A percentile compares a stretch with the other conserved stretches of the same genome.
phyloP scores from a whole-genome alignment of 345 rosid species.

The Xanthoceras sorbifolium region DNA sequence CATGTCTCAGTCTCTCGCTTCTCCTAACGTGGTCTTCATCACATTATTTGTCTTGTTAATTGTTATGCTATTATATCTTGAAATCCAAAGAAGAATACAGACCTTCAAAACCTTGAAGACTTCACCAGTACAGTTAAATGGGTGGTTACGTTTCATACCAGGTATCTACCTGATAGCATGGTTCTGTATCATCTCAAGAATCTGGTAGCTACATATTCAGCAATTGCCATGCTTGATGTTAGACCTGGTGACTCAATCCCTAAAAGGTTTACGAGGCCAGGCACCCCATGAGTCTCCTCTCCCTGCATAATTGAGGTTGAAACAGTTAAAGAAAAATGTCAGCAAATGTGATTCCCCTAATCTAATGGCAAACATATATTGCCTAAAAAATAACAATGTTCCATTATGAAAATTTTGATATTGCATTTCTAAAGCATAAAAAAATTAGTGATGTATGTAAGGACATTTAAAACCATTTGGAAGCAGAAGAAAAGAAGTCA shows the following conservation, averaged over 20 bases:
- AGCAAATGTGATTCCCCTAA: background rate
- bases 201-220: conserved; percentile 67
- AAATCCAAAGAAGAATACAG: background rate
- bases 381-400: background rate
- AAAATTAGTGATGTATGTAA: background rate
- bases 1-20: no score
- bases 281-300: conserved; percentile 72
- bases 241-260: conserved; percentile 98
- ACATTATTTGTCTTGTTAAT: no score
- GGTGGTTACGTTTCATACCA: background rate
- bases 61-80: background rate
- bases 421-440: background rate
- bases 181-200: conserved; percentile 32
- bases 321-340: background rate
- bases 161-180: background rate
- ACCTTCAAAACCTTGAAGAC: background rate
- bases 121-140: background rate
- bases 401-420: background rate
- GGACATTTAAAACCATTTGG: background rate
- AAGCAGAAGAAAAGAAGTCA: no score
- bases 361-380: background rate
- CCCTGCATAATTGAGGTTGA: conserved; percentile 49
- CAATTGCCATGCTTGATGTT: conserved; percentile 92
- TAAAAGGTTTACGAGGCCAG: conserved; percentile 85
- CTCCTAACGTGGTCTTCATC: no score